Evolutionary conservation across 192 early-diverging fungal genomes (phyloP).

Genomic region (Backusella tarrabulga): DNA sequence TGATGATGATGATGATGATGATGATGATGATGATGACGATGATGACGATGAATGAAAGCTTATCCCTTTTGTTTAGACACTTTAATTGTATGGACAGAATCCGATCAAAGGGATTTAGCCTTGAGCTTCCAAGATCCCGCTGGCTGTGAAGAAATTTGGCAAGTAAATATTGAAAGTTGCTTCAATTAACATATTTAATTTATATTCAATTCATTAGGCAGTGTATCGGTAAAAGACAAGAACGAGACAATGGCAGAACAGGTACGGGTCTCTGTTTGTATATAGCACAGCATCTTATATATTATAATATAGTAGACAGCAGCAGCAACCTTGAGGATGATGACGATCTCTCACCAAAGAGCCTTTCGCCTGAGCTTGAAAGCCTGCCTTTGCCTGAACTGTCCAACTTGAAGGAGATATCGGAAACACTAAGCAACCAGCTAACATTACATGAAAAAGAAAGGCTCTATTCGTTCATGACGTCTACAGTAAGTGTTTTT

Average conservation of each 20-base stretch:
- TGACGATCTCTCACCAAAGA: neutral
- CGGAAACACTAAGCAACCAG: constrained; percentile 57
- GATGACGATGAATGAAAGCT: neutral
- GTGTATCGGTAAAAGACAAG: constrained; percentile 8
- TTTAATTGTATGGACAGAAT: constrained; percentile 91
- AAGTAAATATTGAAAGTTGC: constrained; percentile 21
- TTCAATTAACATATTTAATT: neutral
- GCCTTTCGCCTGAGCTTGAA: constrained; percentile 12
- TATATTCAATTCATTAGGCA: neutral
- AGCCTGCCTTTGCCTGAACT: constrained; percentile 67
- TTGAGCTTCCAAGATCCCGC: constrained; percentile 90
- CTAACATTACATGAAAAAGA: constrained; percentile 61
- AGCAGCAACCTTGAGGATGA: neutral
- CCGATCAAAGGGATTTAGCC: constrained; percentile 76
- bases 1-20: neutral
- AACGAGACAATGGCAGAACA: constrained; percentile 22
- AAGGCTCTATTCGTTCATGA: constrained; percentile 37
- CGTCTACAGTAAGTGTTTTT: neutral
- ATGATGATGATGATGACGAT: neutral
- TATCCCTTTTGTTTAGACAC: constrained; percentile 62
- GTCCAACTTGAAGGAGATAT: constrained; percentile 70
- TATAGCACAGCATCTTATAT: too few species aligned
- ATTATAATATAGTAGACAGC: neutral
- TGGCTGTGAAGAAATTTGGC: constrained; percentile 85
- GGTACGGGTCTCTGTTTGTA: neutral